Percentiles rank a stretch among this genome's conserved stretches.
Conservation (phyloP, 345 rosid species). For the Eucalyptus albens region DNA sequence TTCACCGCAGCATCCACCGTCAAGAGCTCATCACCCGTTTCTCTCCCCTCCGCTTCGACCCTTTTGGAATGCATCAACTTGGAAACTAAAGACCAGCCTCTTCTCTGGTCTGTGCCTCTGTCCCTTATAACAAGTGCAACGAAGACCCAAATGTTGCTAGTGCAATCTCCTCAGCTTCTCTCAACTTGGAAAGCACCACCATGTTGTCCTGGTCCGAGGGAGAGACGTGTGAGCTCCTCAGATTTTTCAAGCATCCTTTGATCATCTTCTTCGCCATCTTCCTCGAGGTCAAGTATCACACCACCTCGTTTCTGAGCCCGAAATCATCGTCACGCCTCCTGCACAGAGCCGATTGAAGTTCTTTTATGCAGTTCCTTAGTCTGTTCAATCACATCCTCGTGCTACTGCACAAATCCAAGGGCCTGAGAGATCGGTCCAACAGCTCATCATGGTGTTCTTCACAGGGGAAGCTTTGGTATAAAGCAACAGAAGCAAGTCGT, state of each 20-base stretch:
- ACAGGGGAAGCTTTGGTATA: background rate
- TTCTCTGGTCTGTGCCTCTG: background rate
- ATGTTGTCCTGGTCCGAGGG: background rate
- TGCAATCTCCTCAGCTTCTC: constrained; percentile 14
- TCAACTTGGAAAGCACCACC: background rate
- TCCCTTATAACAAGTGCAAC: background rate
- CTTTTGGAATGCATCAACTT: constrained; percentile 14
- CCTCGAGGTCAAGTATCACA: constrained; percentile 25
- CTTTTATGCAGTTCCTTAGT: background rate
- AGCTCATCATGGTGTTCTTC: background rate
- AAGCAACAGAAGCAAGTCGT: constrained; percentile 7
- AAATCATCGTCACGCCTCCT: background rate
- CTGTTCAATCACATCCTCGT: constrained; percentile 5
- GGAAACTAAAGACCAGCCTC: constrained; percentile 17
- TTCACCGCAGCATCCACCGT: constrained; percentile 13
- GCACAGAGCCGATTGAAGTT: constrained; percentile 3
- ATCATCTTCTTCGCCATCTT: constrained; percentile 21
- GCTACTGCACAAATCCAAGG: background rate
- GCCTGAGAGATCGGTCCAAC: constrained; percentile 7
- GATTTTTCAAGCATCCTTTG: constrained; percentile 10
- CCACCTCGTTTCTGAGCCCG: background rate
- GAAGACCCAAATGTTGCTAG: constrained; percentile 15
- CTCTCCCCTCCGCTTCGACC: constrained; percentile 1
- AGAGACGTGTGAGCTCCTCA: background rate
- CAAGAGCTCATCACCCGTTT: background rate